Base-by-base conservation (phyloP, 805 yeast species). In the Zygotorulaspora danielsina region DNA sequence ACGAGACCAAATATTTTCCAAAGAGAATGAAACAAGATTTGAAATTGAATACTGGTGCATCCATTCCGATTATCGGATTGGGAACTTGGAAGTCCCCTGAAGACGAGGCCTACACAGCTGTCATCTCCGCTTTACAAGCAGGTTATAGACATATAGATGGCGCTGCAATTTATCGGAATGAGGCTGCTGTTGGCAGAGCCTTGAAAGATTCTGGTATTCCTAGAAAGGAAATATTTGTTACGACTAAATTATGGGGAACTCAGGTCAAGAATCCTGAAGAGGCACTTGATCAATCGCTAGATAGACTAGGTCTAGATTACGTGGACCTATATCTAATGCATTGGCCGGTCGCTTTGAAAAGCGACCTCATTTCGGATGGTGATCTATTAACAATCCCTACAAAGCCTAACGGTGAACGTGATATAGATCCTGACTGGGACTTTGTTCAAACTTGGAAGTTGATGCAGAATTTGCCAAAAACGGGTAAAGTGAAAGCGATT, bases 91-190 rank as follows among this genome's bases (percentile, higher is more conserved):
- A 65, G 56, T 75, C 82, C 24, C 57, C 74, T n/a, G 72, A 69
- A 13, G 72, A 72, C 21, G 77, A 71, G n/a, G 84, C 77, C 27
- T 66, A 68, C 51, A 63, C 67, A 19, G 75, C 90, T 24, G 85
- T 80, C 34, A 60, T 65, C 36, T 54, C 70, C 20, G 93, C 94
- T 6, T 55, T 80, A 39, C 61, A 79, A 47, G 54, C 58, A 21
- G 90, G 89, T 19, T 82, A 82, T 66, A 72, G 76, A 48, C 94
- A 84, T 60, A 79, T 85, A 48, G 94, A 84, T 61, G 76, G 86
- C 13, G 93, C 94, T 24, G 75, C 78, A 29, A 69, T 71, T 34
- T 84, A 84, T 63, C 66, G 70, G 5, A 83, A 82, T 54, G 90
- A 84, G 60, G 76, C 56, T 33, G 75, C 72, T 36, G 81, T 82